Evolutionary conservation across 306 rosid species (phyloP), one percentile per base, ranked within the genome.

Genomic region (Cucurbita moschata): DNA sequence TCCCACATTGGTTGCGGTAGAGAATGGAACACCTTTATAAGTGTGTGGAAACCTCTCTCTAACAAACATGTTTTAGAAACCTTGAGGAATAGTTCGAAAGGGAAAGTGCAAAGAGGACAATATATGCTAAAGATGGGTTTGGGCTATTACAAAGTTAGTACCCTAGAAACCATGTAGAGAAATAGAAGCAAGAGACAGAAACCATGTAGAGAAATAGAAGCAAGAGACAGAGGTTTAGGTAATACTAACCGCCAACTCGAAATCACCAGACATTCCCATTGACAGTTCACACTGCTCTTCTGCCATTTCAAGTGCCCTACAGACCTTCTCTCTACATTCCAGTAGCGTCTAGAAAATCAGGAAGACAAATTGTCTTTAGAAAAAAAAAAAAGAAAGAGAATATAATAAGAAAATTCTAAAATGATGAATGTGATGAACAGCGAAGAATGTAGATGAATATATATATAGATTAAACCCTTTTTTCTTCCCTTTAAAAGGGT

Each of bases 191-290:
- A 66, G 37, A 14, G 43, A 43, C 39, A 38, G 37, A 18, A 18
- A 55, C 60, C 30, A n/a, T 56, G 30, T n/a, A 1, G 7, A 23
- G 40, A 37, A 37, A 61, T 13, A 61, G 35, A 30, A 43, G 59
- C 16, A 55, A 66, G 37, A 14, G 43, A 43, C 39, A 38, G 37
- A 18, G 50, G 6, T 18, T 37, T 42, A 64, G 35, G 46, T 8
- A 23, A 38, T 37, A n/a, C 79, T 47, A 76, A 82, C 86, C 76
- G 86, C 83, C 76, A 80, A 74, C 76, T 85, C 88, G 71, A 85
- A 85, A 78, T 85, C 88, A 73, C 81, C 78, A 4, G 86, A 85
- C 88, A 85, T 85, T 80, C 86, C 88, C 85, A 85, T 82, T 30
- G 86, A 85, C 60, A 85, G 73, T 49, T 80, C 88, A 75, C 80